Base-by-base conservation (phyloP, 2,329 filamentous ascomycete genomes). In the Phaeosphaeria sp. region DNA sequence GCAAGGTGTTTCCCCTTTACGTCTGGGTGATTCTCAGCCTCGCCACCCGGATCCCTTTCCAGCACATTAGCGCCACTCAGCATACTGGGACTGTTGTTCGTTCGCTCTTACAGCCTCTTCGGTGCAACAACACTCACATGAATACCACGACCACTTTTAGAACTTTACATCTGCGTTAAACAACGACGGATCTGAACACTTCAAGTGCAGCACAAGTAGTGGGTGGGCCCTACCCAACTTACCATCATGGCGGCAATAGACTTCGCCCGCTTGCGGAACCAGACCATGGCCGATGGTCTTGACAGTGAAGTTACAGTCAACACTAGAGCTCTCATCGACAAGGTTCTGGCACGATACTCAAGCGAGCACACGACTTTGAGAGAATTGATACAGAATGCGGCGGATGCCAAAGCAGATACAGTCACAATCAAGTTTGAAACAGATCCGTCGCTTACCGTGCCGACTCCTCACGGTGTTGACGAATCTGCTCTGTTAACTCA, bases 221-320 rank as follows among this genome's bases (percentile, higher is more conserved):
- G 20, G 22, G 25, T 21, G 17, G 22, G 21, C 20, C 43, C 33
- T 20, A 25, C 13, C 18, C 27, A 42, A 44, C 18, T 6, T 22
- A 27, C 50, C 17, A 48, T 27, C 27, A 78, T 78, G 75, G 72
- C 74, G 50, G 49, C 64, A 1, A 70, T 84, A 58, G 85, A 88
- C 67, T 87, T 85, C 68, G 84, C 83, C 72, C 83, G 89, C 72
- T 83, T 99, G 64, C 90, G 92, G 72, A 93, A 94, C 67, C 90
- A 92, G 70, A 95, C 95, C 23, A 86, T 99, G 81, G 90, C 92
- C 56, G 91, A 91, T 65, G 90, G 93, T 60, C 92, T 96, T 68
- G 95, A 98, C 77, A 95, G 98, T 78, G 95, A 95, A 43, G 95
- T 99, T 55, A 99, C 95, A 0, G 95, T 99, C 72, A 97, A 99